Conservation (phyloP, 1,284 basidiomycete species). For the Fistulina hepatica region DNA sequence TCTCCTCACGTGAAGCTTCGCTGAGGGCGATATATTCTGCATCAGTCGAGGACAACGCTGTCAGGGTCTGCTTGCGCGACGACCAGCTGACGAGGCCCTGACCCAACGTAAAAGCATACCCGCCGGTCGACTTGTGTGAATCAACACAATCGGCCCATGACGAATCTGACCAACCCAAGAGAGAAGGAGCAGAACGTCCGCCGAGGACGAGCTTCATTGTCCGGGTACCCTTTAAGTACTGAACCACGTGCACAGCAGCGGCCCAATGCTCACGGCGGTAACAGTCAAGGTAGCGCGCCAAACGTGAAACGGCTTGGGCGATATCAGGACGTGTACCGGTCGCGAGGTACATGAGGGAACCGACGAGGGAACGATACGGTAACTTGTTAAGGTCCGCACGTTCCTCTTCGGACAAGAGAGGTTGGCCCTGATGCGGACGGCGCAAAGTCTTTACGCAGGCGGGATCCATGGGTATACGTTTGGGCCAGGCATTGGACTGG, state of each 20-base stretch:
- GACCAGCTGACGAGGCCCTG: slow-evolving; percentile 4
- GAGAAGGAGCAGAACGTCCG: background rate
- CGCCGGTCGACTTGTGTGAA: slow-evolving; percentile 9
- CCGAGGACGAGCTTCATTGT: slow-evolving; percentile 5
- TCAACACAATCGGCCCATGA: slow-evolving; percentile 12
- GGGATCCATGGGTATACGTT: slow-evolving; percentile 24
- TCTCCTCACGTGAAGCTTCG: background rate
- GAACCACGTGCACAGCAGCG: slow-evolving; percentile 5
- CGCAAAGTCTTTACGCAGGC: no score
- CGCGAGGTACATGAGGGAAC: slow-evolving; percentile 22
- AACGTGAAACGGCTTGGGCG: slow-evolving; percentile 21
- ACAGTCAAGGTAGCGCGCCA: slow-evolving; percentile 24
- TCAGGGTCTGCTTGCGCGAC: slow-evolving; percentile 2
- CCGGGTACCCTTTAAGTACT: slow-evolving; percentile 10
- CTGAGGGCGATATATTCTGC: slow-evolving; percentile 1
- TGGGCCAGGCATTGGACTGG: slow-evolving; percentile 20
- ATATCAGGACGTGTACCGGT: slow-evolving; percentile 24
- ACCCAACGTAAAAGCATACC: slow-evolving; percentile 12
- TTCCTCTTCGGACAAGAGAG: slow-evolving; percentile 1
- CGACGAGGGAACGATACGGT: slow-evolving; percentile 24
- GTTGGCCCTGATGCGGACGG: slow-evolving; percentile 8
- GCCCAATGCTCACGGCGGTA: slow-evolving; percentile 20
- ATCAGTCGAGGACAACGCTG: slow-evolving; percentile 1
- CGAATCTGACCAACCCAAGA: slow-evolving; percentile 8
- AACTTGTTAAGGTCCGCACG: slow-evolving; percentile 8